Percentiles rank a stretch among this genome's conserved stretches.
Evolutionary conservation across 2,329 filamentous ascomycete genomes (phyloP).

Genomic region (Alternaria metachromatica): DNA sequence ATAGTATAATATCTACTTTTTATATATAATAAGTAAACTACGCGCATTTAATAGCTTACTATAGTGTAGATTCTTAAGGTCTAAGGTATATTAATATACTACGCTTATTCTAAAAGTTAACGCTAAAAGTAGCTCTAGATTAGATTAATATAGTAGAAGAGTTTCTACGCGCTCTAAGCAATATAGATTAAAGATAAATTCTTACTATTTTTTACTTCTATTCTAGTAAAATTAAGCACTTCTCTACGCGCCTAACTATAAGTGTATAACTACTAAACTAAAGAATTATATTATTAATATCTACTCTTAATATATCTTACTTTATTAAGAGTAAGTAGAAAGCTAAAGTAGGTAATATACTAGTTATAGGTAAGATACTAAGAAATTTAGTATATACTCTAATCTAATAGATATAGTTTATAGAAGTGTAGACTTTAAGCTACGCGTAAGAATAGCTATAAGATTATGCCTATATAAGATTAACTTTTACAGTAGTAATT

Average conservation of each 20-base stretch:
- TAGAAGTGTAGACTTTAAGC: slow-evolving; percentile 1
- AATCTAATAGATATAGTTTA: slow-evolving; percentile 1
- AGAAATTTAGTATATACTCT: neutral
- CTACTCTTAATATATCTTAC: slow-evolving; percentile 5
- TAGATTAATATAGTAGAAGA: neutral
- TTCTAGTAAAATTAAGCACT: neutral
- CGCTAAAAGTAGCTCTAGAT: neutral
- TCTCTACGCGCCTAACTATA: too few species aligned
- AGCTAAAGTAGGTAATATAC: slow-evolving; percentile 12
- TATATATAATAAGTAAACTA: slow-evolving; percentile 9
- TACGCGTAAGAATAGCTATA: neutral
- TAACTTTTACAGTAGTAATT: neutral
- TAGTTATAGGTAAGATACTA: slow-evolving; percentile 3
- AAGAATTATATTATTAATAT: neutral
- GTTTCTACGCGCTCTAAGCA: neutral
- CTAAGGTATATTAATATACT: neutral
- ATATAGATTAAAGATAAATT: neutral
- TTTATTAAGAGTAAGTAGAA: slow-evolving; percentile 3
- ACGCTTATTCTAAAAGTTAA: neutral
- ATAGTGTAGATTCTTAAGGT: slow-evolving; percentile 10
- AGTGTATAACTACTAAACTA: too few species aligned
- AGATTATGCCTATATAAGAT: neutral
- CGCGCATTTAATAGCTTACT: slow-evolving; percentile 10
- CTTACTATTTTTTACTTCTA: neutral
- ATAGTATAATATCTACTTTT: slow-evolving; percentile 4